Conservation (phyloP, 768 basidiomycete genomes). For the Pisolithus sp. region DNA sequence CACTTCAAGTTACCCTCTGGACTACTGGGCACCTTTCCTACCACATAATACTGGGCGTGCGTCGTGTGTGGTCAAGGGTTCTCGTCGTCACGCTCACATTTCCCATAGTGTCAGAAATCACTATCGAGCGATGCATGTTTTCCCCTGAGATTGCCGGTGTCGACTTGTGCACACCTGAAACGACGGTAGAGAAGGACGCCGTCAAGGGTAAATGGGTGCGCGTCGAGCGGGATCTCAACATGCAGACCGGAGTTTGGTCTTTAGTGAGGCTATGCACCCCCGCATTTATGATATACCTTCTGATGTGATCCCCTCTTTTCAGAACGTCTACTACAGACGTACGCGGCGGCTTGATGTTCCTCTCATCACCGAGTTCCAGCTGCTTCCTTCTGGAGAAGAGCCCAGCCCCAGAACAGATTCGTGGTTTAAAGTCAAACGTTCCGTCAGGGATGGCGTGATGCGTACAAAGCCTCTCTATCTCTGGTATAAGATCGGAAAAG, state of each 20-base stretch:
- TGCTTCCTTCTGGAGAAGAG: slow-evolving; percentile 52
- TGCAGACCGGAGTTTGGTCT: slow-evolving; percentile 50
- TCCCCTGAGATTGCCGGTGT: slow-evolving; percentile 45
- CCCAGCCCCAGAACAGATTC: slow-evolving; percentile 39
- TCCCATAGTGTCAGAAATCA: slow-evolving; percentile 72
- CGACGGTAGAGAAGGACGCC: slow-evolving; percentile 67
- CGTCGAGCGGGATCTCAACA: slow-evolving; percentile 76
- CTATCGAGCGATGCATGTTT: slow-evolving; percentile 60
- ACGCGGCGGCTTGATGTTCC: slow-evolving; percentile 78
- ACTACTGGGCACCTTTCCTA: slow-evolving; percentile 32
- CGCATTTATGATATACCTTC: not conserved
- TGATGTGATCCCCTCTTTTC: not conserved
- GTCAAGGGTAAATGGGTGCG: slow-evolving; percentile 86
- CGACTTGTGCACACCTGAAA: slow-evolving; percentile 60
- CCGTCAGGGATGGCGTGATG: slow-evolving; percentile 58
- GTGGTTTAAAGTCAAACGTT: slow-evolving; percentile 63
- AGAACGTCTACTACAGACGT: slow-evolving; percentile 78
- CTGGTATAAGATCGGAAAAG: slow-evolving; percentile 75
- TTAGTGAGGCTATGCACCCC: slow-evolving; percentile 39
- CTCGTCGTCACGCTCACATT: not conserved
- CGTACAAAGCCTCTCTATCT: slow-evolving; percentile 54
- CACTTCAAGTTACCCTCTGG: slow-evolving; percentile 75
- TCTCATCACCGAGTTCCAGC: slow-evolving; percentile 64
- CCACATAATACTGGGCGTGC: slow-evolving; percentile 24
- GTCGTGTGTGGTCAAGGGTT: not conserved